Percentiles rank a stretch among this genome's conserved stretches.
Conservation (phyloP, 2,329 filamentous ascomycete species). For the Tothia fuscella region DNA sequence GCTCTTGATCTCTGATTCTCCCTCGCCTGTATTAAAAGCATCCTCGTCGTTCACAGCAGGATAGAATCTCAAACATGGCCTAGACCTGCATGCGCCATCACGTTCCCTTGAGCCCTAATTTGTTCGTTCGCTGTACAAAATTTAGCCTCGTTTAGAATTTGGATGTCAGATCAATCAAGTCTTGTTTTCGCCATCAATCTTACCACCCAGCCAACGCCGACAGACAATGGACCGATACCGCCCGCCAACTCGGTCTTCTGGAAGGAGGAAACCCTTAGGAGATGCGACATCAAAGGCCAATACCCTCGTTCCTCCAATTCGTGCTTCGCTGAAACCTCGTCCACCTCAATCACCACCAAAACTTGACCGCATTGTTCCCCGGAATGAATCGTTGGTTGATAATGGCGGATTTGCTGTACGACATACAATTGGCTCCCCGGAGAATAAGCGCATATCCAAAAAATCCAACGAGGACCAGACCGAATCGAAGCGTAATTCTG, state of each 20-base stretch:
- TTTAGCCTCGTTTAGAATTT: too few species aligned
- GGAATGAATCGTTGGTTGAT: conserved; percentile 33
- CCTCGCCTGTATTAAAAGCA: too few species aligned
- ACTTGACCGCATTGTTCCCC: conserved; percentile 19
- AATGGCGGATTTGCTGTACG: conserved; percentile 32
- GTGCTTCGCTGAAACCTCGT: not conserved
- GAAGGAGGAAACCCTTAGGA: not conserved
- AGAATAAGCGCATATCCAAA: conserved; percentile 43
- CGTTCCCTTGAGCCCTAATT: too few species aligned
- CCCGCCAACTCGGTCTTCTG: not conserved
- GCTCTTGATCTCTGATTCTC: too few species aligned
- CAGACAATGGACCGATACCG: conserved; percentile 5
- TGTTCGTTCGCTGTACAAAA: too few species aligned
- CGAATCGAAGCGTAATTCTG: conserved; percentile 8
- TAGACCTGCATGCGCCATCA: too few species aligned
- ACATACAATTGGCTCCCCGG: conserved; percentile 20
- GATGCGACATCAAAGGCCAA: conserved; percentile 6
- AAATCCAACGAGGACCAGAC: conserved; percentile 28
- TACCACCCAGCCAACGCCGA: too few species aligned
- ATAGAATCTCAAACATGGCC: too few species aligned
- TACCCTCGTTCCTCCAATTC: not conserved
- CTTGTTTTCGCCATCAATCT: too few species aligned
- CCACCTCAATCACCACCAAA: not conserved
- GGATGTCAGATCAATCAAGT: too few species aligned
- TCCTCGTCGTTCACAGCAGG: too few species aligned